These are phyloP conservation scores for Amyloporia xantha DNA, from an alignment of 768 basidiomycete genomes.

Conservation along the genomic window DNA sequence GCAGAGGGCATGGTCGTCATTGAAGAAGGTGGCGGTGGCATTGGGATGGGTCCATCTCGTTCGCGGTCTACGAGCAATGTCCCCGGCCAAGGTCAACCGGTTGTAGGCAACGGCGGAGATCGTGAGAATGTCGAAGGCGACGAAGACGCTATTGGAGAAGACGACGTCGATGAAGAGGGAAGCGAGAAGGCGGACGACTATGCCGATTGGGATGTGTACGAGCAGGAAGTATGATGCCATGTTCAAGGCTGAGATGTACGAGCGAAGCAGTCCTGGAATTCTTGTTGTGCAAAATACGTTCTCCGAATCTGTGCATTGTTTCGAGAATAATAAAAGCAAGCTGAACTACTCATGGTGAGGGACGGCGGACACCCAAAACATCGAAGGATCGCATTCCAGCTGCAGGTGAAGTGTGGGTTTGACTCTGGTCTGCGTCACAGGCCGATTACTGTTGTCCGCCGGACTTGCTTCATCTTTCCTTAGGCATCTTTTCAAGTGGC, in stretches of 20 bases:
- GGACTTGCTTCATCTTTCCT: too few species aligned
- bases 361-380: too few species aligned
- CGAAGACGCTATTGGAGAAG: slow-evolving; percentile 17
- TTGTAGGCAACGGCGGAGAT: slow-evolving; percentile 25
- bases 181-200: slow-evolving; percentile 38
- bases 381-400: too few species aligned
- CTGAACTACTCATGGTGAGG: too few species aligned
- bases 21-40: slow-evolving; percentile 32
- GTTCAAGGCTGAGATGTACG: background rate
- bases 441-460: too few species aligned
- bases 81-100: slow-evolving; percentile 3
- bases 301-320: too few species aligned
- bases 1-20: slow-evolving; percentile 32
- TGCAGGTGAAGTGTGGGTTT: too few species aligned
- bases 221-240: slow-evolving; percentile 53
- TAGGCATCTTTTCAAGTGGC: too few species aligned
- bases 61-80: slow-evolving; percentile 12
- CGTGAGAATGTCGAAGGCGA: slow-evolving; percentile 13
- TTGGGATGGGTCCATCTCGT: slow-evolving; percentile 16
- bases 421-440: too few species aligned
- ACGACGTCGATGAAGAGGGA: slow-evolving; percentile 22
- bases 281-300: too few species aligned
- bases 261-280: too few species aligned
- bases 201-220: slow-evolving; percentile 49
- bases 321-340: too few species aligned